Conservation (phyloP, 345 rosid genomes). For the Salix viminalis region DNA sequence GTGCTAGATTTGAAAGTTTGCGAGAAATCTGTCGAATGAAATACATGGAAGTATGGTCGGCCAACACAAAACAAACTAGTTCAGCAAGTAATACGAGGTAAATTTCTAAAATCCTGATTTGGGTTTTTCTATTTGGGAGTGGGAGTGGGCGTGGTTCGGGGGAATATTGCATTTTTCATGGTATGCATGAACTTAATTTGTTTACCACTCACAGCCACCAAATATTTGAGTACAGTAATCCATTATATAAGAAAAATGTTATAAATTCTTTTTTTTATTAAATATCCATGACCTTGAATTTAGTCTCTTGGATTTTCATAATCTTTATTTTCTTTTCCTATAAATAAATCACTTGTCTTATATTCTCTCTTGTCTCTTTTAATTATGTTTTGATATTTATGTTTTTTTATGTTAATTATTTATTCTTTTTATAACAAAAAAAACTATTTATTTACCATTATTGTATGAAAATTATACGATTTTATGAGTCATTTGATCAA, state of each 20-base stretch:
- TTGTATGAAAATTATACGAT: no score
- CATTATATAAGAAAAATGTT: neutral
- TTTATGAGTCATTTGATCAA: no score
- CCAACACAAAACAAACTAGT: neutral
- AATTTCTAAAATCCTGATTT: neutral
- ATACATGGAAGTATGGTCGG: slow-evolving; percentile 21
- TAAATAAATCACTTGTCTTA: no score
- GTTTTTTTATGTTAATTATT: no score
- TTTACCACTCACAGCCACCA: neutral
- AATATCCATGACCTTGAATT: accelerated
- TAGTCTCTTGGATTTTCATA: accelerated
- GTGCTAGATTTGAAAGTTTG: slow-evolving; percentile 23
- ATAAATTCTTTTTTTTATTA: neutral
- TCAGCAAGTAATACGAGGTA: neutral
- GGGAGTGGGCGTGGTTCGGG: neutral
- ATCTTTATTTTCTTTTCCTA: no score
- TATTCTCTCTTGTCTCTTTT: no score
- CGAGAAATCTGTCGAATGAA: slow-evolving; percentile 18
- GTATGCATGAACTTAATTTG: neutral
- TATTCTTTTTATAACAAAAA: no score
- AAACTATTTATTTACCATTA: no score
- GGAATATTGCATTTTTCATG: neutral
- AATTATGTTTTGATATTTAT: no score
- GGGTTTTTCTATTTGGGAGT: neutral
- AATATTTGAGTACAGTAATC: neutral